Conservation (phyloP, 1,284 basidiomycete genomes). For the Boletus sp. region DNA sequence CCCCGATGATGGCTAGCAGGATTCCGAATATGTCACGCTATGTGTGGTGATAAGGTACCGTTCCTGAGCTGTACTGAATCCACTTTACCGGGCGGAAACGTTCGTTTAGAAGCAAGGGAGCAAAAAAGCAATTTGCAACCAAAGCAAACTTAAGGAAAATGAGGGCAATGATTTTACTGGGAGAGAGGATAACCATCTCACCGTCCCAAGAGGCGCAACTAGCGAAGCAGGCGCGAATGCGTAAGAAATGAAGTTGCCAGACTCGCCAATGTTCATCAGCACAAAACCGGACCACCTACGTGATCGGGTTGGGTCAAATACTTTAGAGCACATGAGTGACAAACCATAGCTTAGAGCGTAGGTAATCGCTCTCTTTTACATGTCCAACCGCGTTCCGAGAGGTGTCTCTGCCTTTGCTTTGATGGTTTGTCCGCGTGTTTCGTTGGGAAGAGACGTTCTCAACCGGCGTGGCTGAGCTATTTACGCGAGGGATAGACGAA, state of each 20-base stretch:
- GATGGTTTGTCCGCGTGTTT: slow-evolving; percentile 9
- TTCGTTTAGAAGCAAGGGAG: slow-evolving; percentile 83
- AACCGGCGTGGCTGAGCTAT: slow-evolving; percentile 29
- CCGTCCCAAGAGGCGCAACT: slow-evolving; percentile 93
- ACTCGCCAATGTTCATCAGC: slow-evolving; percentile 89
- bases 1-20: slow-evolving; percentile 75
- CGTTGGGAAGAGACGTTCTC: slow-evolving; percentile 24
- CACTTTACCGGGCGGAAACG: slow-evolving; percentile 61
- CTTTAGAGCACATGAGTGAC: slow-evolving; percentile 14
- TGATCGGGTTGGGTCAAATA: neutral
- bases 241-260: slow-evolving; percentile 88
- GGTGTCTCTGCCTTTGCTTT: slow-evolving; percentile 6
- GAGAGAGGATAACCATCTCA: slow-evolving; percentile 38
- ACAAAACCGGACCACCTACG: slow-evolving; percentile 86
- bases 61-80: slow-evolving; percentile 1
- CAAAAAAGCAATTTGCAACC: slow-evolving; percentile 92
- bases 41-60: slow-evolving; percentile 13
- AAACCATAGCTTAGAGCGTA: slow-evolving; percentile 80
- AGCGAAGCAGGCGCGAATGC: slow-evolving; percentile 87
- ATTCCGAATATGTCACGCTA: slow-evolving; percentile 88
- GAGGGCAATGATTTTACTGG: neutral
- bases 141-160: slow-evolving; percentile 64
- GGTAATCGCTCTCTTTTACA: slow-evolving; percentile 61
- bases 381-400: slow-evolving; percentile 8
- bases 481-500: neutral